Evolutionary conservation across 1,284 basidiomycete genomes (phyloP).

Genomic region (Cryptococcus wingfieldii): DNA sequence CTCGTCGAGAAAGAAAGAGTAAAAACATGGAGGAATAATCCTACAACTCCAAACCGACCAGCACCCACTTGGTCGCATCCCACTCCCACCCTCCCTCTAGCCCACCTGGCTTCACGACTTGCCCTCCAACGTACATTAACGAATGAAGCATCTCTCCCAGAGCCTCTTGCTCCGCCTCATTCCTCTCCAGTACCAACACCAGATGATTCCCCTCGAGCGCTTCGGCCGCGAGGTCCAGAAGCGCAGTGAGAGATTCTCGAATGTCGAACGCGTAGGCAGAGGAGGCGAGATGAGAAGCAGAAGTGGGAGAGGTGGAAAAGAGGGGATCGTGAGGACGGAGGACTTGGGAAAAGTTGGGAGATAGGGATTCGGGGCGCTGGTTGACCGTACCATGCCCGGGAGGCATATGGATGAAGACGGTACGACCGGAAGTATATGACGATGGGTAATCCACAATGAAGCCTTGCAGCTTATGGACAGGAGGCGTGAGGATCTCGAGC

Average conservation of each 20-base stretch:
- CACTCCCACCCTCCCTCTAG: conserved; percentile 44
- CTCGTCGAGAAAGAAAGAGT: not conserved
- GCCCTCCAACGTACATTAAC: conserved; percentile 47
- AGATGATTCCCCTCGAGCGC: conserved; percentile 37
- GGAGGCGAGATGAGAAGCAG: not conserved
- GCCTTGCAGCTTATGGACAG: conserved; percentile 34
- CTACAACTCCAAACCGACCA: conserved; percentile 48
- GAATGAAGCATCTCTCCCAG: conserved; percentile 45
- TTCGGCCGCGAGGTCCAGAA: conserved; percentile 46
- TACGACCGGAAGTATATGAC: conserved; percentile 21
- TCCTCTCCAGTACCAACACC: conserved; percentile 40
- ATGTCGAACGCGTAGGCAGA: conserved; percentile 35
- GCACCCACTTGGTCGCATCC: conserved; percentile 43
- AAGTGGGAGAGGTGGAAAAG: conserved; percentile 8
- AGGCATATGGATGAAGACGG: conserved; percentile 42
- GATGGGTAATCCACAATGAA: conserved; percentile 35
- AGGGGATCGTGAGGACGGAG: conserved; percentile 39
- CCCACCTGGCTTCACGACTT: conserved; percentile 34
- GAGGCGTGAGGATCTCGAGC: conserved; percentile 46
- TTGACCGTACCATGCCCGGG: conserved; percentile 16
- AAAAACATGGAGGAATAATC: not conserved
- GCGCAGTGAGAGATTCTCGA: conserved; percentile 43
- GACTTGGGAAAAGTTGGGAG: conserved; percentile 43
- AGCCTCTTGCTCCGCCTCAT: conserved; percentile 38
- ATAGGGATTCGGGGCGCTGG: conserved; percentile 28